Evolutionary conservation across 129 eudicot species (phyloP).

Genomic region (Rutidosis leptorrhynchoides): DNA sequence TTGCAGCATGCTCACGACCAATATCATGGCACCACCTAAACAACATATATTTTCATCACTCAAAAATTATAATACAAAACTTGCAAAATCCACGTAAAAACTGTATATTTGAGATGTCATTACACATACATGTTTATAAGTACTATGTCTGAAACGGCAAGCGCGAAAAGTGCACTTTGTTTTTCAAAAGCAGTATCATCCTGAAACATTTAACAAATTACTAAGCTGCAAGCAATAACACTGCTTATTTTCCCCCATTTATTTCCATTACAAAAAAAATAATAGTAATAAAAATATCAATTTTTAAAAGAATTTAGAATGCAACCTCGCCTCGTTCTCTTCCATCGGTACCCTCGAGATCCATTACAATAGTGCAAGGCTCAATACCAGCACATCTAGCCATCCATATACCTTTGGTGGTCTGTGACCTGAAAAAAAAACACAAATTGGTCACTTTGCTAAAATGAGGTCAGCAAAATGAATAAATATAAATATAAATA

Average conservation of each 20-base stretch:
- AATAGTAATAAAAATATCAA: too few relatives aligned
- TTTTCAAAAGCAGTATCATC: constrained; percentile 25
- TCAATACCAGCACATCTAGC: constrained; percentile 22
- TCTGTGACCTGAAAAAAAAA: constrained; percentile 17
- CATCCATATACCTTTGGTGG: constrained; percentile 25
- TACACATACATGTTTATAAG: constrained; percentile 24
- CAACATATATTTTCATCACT: neutral
- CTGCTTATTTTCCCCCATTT: neutral
- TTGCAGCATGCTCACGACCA: constrained; percentile 30
- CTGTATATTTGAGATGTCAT: neutral
- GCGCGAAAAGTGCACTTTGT: constrained; percentile 16
- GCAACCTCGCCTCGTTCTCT: constrained; percentile 25
- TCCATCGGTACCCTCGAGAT: constrained; percentile 24
- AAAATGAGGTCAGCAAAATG: neutral
- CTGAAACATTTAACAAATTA: constrained; percentile 8
- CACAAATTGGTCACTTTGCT: neutral
- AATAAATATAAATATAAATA: too few relatives aligned
- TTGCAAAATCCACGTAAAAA: neutral
- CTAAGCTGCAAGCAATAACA: neutral
- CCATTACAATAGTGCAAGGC: constrained; percentile 22
- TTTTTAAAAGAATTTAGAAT: neutral
- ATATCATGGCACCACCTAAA: constrained; percentile 29
- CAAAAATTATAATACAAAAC: neutral
- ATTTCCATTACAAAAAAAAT: neutral
- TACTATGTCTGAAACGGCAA: constrained; percentile 26